phyloP scores from a whole-genome alignment of 2,329 filamentous ascomycete genomes.

The Pseudohalonectria lignicola region DNA sequence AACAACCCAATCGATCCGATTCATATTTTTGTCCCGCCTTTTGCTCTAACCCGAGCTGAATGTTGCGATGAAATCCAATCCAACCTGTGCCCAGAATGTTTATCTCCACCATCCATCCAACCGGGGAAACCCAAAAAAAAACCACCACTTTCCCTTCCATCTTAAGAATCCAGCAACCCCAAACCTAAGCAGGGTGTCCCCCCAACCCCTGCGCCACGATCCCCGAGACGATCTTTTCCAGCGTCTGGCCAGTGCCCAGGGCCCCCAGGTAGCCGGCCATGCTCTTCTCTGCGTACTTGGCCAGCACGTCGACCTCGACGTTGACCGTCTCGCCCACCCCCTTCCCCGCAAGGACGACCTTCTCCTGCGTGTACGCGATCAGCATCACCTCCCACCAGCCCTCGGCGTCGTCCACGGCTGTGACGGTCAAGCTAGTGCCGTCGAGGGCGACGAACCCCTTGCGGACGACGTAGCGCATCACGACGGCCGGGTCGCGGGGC shows the following conservation, averaged over 20 bases:
- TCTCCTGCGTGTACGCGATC: slow-evolving; percentile 91
- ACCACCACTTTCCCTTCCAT: too few species aligned
- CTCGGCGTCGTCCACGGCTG: slow-evolving; percentile 66
- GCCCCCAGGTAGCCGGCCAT: slow-evolving; percentile 66
- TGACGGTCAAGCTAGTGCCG: slow-evolving; percentile 88
- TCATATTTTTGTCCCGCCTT: too few species aligned
- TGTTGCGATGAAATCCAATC: neutral
- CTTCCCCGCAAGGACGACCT: slow-evolving; percentile 75
- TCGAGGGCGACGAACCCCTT: slow-evolving; percentile 95
- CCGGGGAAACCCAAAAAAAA: too few species aligned
- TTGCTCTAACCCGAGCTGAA: too few species aligned
- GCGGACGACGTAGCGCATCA: slow-evolving; percentile 83
- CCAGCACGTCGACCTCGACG: slow-evolving; percentile 82
- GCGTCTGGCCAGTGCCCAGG: slow-evolving; percentile 33
- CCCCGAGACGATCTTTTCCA: slow-evolving; percentile 64
- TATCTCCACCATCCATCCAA: too few species aligned
- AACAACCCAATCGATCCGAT: too few species aligned
- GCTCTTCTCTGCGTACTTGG: slow-evolving; percentile 84
- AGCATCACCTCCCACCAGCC: slow-evolving; percentile 96
- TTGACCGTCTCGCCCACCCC: slow-evolving; percentile 73
- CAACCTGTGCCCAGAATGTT: neutral
- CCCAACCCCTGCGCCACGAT: slow-evolving; percentile 61
- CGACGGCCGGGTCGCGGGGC: slow-evolving; percentile 49
- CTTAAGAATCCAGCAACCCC: too few species aligned
- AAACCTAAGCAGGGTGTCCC: slow-evolving; percentile 6